Base-by-base conservation (phyloP, 371 early-diverging fungal species). In the Haplosporangium sp. region DNA sequence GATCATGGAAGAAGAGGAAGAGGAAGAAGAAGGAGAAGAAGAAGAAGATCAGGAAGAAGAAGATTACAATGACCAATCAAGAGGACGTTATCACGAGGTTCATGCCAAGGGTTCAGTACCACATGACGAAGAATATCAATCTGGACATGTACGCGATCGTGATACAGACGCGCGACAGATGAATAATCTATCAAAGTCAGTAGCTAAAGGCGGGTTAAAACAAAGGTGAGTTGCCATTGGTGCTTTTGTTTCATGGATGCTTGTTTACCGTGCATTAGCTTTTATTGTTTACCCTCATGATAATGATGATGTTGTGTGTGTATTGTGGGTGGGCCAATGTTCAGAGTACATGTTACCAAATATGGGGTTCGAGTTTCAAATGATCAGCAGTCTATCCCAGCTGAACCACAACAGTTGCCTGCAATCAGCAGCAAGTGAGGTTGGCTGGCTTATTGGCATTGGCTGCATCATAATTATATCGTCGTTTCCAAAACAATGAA, bases 1-100 rank as follows among this genome's bases (percentile, higher is more conserved):
- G 10, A 57, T 74, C 40, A 69, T 71, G 45, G 74, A 70, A 42
- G 75, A 75, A 15, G 60, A 62, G 6, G 81, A 74, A 20, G 81
- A 74, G 5, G 74, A 74, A 4, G 74, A 74, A 10, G 69, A 66
- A 9, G 71, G 71, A 4, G 60, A 48, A 37, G 38, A 59, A 10
- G 45, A 53, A 15, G 45, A 17, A 5, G 47, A 52, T 10, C 20
- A 27, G 8, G 44, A 60, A 35, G 27, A 62, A 11, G 45, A 17
- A 5, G 47, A 52, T 10, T 17, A 27, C 13, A 37, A 60, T 34
- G 27, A 62, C 7, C 59, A 45, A 19, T 11, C 47, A 19, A 40
- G 61, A 11, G 52, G 72, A n/a, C 64, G 37, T 50, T 10, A 71
- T 67, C 74, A 65, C 67, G 73, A 77, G 63, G 71, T 63, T 63